phyloP scores from a whole-genome alignment of 257 asterid genomes.

The Prunella vulgaris region DNA sequence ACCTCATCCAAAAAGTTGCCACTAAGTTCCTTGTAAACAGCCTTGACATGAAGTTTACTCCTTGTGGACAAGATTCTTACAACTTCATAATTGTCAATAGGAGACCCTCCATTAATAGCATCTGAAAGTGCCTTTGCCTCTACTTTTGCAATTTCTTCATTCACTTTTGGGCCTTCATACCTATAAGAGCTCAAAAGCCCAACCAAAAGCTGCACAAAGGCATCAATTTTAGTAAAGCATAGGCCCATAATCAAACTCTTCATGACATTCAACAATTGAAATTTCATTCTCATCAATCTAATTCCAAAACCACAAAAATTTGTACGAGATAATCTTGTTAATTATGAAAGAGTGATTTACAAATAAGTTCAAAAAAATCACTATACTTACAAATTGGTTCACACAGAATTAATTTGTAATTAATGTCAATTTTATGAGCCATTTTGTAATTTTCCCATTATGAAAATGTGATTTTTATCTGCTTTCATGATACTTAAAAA shows the following conservation, averaged over 20 bases:
- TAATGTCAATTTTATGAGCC: too few relatives aligned
- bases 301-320: too few relatives aligned
- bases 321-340: too few relatives aligned
- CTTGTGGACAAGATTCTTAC: conserved; percentile 63
- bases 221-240: not conserved
- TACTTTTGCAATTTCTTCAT: conserved; percentile 52
- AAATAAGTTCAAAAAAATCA: too few relatives aligned
- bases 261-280: not conserved
- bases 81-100: conserved; percentile 45
- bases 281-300: too few relatives aligned
- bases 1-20: conserved; percentile 70
- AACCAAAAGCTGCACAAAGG: conserved; percentile 61
- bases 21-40: conserved; percentile 50
- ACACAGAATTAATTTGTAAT: too few relatives aligned
- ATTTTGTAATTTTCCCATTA: too few relatives aligned
- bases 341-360: too few relatives aligned
- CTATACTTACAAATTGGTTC: too few relatives aligned
- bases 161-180: conserved; percentile 65
- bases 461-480: too few relatives aligned
- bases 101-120: conserved; percentile 32
- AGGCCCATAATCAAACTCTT: not conserved
- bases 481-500: too few relatives aligned
- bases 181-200: conserved; percentile 73
- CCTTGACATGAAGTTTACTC: conserved; percentile 66
- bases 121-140: conserved; percentile 54